Evolutionary conservation across 306 rosid species (phyloP).

Genomic region (Parietaria judaica): DNA sequence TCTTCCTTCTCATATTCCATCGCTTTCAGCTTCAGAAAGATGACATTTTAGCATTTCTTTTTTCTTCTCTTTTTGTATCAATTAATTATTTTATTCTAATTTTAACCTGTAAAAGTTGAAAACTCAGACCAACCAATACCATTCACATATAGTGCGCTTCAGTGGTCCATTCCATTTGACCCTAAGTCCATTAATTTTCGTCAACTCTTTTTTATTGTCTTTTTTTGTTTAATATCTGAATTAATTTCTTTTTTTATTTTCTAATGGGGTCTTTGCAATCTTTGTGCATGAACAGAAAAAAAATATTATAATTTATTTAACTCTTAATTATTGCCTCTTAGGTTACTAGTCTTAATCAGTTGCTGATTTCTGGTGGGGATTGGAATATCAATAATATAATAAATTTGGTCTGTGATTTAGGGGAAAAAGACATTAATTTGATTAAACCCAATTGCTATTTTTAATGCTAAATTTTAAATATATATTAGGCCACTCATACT

Average conservation of each 20-base stretch:
- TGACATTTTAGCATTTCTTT: no score
- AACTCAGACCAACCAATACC: slow-evolving; percentile 8
- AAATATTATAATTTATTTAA: background rate
- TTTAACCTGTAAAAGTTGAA: slow-evolving; percentile 12
- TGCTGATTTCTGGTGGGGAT: slow-evolving; percentile 16
- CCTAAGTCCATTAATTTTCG: slow-evolving; percentile 17
- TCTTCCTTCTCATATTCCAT: no score
- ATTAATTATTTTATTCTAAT: background rate
- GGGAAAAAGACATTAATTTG: slow-evolving; percentile 6
- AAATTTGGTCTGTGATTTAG: slow-evolving; percentile 10
- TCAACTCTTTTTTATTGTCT: slow-evolving; percentile 25
- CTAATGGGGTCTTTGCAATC: slow-evolving; percentile 29
- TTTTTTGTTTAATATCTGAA: background rate
- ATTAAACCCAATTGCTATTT: slow-evolving; percentile 6
- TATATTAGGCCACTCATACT: background rate
- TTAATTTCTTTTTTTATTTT: slow-evolving; percentile 4
- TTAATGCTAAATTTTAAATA: background rate
- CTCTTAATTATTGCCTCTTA: slow-evolving; percentile 3
- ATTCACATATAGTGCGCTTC: slow-evolving; percentile 35
- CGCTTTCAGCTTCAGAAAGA: no score
- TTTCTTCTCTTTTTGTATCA: background rate
- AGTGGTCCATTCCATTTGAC: slow-evolving; percentile 28
- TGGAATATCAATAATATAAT: background rate
- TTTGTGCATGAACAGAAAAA: slow-evolving; percentile 6
- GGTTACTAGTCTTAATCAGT: slow-evolving; percentile 23